Evolutionary conservation across 805 yeast genomes (phyloP).

Genomic region (Candida nemodendra): DNA sequence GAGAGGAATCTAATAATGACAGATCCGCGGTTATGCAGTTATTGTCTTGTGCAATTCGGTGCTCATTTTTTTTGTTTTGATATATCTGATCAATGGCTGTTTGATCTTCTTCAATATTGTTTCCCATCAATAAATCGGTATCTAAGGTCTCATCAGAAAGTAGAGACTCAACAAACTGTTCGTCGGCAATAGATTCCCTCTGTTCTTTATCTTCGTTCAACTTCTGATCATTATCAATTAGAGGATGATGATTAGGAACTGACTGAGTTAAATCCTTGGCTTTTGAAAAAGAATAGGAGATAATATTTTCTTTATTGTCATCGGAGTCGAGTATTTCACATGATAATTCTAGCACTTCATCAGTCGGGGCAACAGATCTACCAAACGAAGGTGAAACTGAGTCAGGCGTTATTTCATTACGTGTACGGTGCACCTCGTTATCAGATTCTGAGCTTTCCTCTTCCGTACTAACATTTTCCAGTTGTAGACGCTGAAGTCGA

Average conservation of each 20-base stretch:
- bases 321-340: slow-evolving; percentile 2
- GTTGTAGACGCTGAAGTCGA: slow-evolving; percentile 11
- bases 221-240: no score
- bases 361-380: neutral
- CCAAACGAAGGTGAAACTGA: neutral
- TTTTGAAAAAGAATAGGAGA: neutral
- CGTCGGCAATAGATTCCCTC: slow-evolving; percentile 2
- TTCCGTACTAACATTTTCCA: slow-evolving; percentile 20
- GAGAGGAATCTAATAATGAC: neutral
- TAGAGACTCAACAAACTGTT: slow-evolving; percentile 3
- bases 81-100: neutral
- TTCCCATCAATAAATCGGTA: no score
- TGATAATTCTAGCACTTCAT: neutral
- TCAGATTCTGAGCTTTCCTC: slow-evolving; percentile 12
- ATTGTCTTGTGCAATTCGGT: neutral
- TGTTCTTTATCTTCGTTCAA: slow-evolving; percentile 1
- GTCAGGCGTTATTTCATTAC: neutral
- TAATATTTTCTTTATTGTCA: slow-evolving; percentile 1
- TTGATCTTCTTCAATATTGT: no score
- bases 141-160: slow-evolving; percentile 4
- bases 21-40: neutral
- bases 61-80: neutral
- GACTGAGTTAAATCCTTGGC: neutral
- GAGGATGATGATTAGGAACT: neutral
- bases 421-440: slow-evolving; percentile 1